Base-by-base conservation (phyloP, 2,329 filamentous ascomycete species). In the Apiospora malaysiana region DNA sequence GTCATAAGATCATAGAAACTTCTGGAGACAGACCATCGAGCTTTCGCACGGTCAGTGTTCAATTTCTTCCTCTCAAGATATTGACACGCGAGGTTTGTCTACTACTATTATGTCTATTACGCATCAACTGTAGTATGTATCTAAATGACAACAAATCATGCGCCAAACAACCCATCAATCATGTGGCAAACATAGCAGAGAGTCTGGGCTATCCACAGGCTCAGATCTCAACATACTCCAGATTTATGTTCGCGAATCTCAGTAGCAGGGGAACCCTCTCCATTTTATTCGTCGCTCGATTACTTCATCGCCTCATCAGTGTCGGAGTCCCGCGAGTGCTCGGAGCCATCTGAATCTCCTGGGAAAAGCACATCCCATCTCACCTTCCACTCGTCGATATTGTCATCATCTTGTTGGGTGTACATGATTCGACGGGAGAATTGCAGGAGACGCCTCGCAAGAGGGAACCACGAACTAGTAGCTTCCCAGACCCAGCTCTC, bases 401-500 rank as follows among this genome's bases (percentile, higher is more conserved):
- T 47, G 1, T 18, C 18, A 16, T 21, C 4, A 37, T 59, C 51
- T 16, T 10, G 27, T 6, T 8, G 7, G 2, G 1, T 21, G 4
- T 21, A 59, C 10, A 59, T 18, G 2, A 16, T 59, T 7, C 27
- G 25, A 3, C 14, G 56, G n/a, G 56, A 63, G 65, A 72, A 71
- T 14, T 2, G n/a, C 40, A 72, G 27, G 18, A 73, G 59, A 10
- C 49, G 45, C 23, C 72, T 71, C 1, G 71, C 72, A 9, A 69
- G 25, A 27, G 43, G 23, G 27, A 42, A 70, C 51, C 65, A 32
- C 2, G 49, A 56, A 1, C 27, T 69, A 1, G 68, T 68, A 4
- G 71, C 66, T 23, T 73, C 71, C 14, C 43, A 66, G 27, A 72
- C 45, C 72, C 72, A 73, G 16, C 4, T 12, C 45, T 72, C 66